A percentile compares a stretch with the other conserved stretches of the same genome.
phyloP scores from a whole-genome alignment of 345 rosid species.

The Arabidopsis thaliana region DNA sequence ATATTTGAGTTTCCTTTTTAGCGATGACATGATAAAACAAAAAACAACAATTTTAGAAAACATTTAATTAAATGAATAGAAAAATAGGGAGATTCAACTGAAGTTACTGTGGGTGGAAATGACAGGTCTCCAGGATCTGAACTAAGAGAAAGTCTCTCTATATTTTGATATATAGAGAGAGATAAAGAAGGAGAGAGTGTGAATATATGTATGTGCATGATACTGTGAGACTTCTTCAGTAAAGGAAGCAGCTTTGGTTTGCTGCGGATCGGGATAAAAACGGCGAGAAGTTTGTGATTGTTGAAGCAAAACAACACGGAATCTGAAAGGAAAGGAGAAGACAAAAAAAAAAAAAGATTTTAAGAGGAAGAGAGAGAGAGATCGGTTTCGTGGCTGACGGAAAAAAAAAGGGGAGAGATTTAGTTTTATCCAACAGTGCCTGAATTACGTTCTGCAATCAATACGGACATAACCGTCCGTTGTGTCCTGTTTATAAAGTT shows the following conservation, averaged over 20 bases:
- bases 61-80: constrained; percentile 10
- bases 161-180: neutral
- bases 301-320: constrained; percentile 37
- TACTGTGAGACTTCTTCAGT: constrained; percentile 44
- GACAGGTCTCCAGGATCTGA: constrained; percentile 38
- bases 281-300: constrained; percentile 43
- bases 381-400: constrained; percentile 36
- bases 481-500: constrained; percentile 27
- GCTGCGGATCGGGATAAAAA: constrained; percentile 35
- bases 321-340: constrained; percentile 33
- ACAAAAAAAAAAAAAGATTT: constrained; percentile 20
- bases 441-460: constrained; percentile 46
- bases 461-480: constrained; percentile 45
- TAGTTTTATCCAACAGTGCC: constrained; percentile 29
- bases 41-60: neutral
- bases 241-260: constrained; percentile 43
- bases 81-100: constrained; percentile 22
- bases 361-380: constrained; percentile 8
- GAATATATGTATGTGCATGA: constrained; percentile 43
- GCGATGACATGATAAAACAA: constrained; percentile 23
- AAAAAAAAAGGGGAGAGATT: constrained; percentile 11
- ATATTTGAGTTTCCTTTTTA: constrained; percentile 31
- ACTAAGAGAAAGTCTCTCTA: neutral
- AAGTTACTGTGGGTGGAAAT: constrained; percentile 39
- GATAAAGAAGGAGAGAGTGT: neutral